Conservation (phyloP, 2,329 filamentous ascomycete species). For the Pseudonectria foliicola region DNA sequence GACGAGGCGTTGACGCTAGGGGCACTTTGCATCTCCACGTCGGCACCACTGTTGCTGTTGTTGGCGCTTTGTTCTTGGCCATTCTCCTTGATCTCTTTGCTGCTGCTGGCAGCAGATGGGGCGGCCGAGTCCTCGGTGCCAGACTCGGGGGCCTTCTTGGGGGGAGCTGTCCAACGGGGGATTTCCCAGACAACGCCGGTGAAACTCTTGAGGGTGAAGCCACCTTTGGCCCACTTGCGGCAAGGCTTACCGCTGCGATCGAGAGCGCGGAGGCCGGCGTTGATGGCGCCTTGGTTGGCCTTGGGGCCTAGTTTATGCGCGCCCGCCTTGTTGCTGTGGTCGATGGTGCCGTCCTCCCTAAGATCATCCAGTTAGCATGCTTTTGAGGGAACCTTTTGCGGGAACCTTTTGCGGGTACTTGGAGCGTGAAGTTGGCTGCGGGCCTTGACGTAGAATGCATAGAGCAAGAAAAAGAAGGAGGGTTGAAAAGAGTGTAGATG, state of each 20-base stretch:
- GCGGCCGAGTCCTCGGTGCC: conserved; percentile 38
- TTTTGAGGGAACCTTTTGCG: no score
- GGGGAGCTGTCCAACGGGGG: conserved; percentile 71
- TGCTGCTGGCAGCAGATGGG: conserved; percentile 45
- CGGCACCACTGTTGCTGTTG: conserved; percentile 36
- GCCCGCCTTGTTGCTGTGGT: conserved; percentile 46
- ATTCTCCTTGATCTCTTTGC: conserved; percentile 61
- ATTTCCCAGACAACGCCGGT: conserved; percentile 81
- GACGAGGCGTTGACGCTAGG: conserved; percentile 47
- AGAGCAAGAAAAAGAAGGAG: conserved; percentile 2
- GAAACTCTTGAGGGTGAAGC: conserved; percentile 83
- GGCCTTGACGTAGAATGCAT: no score
- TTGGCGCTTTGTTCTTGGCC: conserved; percentile 40
- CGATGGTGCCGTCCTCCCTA: conserved; percentile 58
- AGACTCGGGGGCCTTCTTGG: conserved; percentile 44
- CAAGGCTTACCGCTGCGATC: conserved; percentile 89
- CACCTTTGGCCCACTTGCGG: conserved; percentile 80
- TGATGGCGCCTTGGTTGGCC: conserved; percentile 95
- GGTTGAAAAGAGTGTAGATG: conserved; percentile 2
- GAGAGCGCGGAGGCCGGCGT: conserved; percentile 87
- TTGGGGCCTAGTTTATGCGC: conserved; percentile 88
- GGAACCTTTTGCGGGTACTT: no score
- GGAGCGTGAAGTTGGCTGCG: no score
- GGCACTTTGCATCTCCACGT: conserved; percentile 47
- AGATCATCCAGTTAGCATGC: conserved; percentile 24